These are phyloP conservation scores for Pythium grandisporangium DNA, from an alignment of 352 stramenopile genomes.

Conservation along the genomic window DNA sequence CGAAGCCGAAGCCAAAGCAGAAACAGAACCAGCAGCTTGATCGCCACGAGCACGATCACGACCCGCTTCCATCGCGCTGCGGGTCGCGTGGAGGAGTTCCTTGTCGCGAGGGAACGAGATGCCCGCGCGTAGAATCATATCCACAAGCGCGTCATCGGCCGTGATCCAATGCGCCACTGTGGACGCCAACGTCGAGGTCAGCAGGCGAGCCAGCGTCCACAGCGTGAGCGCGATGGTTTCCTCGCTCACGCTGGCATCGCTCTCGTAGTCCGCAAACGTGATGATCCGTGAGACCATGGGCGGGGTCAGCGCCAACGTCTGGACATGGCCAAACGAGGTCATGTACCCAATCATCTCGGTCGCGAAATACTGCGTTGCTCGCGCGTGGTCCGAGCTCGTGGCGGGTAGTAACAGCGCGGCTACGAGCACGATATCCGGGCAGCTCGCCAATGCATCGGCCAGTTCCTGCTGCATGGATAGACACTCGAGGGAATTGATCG, in stretches of 20 bases:
- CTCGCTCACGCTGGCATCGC: constrained; percentile 17
- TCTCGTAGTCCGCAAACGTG: constrained; percentile 24
- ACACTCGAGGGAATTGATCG: constrained; percentile 39
- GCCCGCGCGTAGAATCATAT: constrained; percentile 26
- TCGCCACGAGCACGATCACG: no score
- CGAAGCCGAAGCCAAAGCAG: no score
- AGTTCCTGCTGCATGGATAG: constrained; percentile 46
- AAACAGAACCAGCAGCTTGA: no score
- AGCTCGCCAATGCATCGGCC: constrained; percentile 15
- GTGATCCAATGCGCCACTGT: constrained; percentile 24
- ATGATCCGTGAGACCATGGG: constrained; percentile 27
- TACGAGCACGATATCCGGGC: constrained; percentile 23
- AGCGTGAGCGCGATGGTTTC: constrained; percentile 23
- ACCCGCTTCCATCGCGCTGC: no score
- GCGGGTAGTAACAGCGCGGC: constrained; percentile 21
- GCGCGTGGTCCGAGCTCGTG: constrained; percentile 9
- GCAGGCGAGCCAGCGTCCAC: constrained; percentile 36
- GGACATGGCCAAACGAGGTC: constrained; percentile 36
- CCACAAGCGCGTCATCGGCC: constrained; percentile 13
- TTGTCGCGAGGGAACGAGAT: constrained; percentile 22
- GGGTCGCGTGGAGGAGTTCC: no score
- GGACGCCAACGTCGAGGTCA: constrained; percentile 10
- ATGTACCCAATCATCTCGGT: constrained; percentile 58
- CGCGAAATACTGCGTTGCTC: constrained; percentile 45
- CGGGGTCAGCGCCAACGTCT: constrained; percentile 21